phyloP scores from a whole-genome alignment of 108 stramenopile genomes.

The Cyclotella kingstonii region DNA sequence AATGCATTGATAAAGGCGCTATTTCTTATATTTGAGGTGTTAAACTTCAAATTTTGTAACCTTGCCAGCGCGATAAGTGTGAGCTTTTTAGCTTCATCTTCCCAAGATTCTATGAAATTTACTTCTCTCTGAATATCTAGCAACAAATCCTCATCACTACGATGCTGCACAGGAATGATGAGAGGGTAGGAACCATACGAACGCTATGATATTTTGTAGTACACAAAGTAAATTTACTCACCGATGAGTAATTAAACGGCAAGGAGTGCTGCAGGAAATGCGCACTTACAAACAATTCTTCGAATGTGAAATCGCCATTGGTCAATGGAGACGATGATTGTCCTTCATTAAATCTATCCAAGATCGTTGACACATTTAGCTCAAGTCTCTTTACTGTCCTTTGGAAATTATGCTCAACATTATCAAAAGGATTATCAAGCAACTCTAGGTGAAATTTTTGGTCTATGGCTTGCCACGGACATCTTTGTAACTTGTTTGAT shows the following conservation, averaged over 20 bases:
- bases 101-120: slow-evolving; percentile 26
- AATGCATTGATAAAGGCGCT: neutral
- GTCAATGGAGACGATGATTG: slow-evolving; percentile 1
- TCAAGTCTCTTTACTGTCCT: slow-evolving; percentile 8
- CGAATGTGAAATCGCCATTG: neutral
- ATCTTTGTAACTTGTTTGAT: no score
- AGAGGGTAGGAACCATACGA: neutral
- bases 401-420: no score
- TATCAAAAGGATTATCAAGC: no score
- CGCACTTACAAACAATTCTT: neutral
- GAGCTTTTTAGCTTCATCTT: slow-evolving; percentile 33
- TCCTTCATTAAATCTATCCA: slow-evolving; percentile 20
- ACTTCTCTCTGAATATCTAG: slow-evolving; percentile 22
- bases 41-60: slow-evolving; percentile 21
- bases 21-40: slow-evolving; percentile 6
- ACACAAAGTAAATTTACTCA: neutral
- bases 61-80: slow-evolving; percentile 23
- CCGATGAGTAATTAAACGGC: slow-evolving; percentile 10
- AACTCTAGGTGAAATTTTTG: no score
- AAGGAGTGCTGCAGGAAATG: neutral
- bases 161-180: neutral
- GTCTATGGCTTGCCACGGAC: no score
- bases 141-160: slow-evolving; percentile 19
- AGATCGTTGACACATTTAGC: slow-evolving; percentile 7
- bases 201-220: neutral